Percentiles rank a stretch among this genome's conserved stretches.
Conservation (phyloP, 352 stramenopile species). For the Peronospora farinosa region DNA sequence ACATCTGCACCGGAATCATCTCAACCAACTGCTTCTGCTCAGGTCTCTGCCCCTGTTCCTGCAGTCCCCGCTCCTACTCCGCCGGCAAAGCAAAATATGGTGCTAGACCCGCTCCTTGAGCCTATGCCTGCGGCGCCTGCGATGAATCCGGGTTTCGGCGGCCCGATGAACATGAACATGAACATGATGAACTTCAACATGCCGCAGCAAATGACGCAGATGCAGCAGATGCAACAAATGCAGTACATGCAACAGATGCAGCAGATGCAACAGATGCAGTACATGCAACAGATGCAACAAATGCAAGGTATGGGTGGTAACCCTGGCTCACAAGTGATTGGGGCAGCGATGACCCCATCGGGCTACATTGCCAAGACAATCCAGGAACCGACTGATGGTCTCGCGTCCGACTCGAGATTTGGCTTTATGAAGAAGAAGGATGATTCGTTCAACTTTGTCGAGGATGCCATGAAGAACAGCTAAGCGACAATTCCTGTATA, state of each 20-base stretch:
- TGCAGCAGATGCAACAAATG: slow-evolving; percentile 67
- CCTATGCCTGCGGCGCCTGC: slow-evolving; percentile 39
- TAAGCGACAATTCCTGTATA: slow-evolving; percentile 44
- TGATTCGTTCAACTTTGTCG: slow-evolving; percentile 87
- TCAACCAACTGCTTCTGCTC: slow-evolving; percentile 16
- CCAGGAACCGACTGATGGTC: slow-evolving; percentile 69
- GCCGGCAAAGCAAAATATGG: slow-evolving; percentile 38
- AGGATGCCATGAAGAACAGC: slow-evolving; percentile 86
- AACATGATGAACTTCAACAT: slow-evolving; percentile 61
- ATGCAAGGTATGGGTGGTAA: slow-evolving; percentile 52
- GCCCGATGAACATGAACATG: slow-evolving; percentile 54
- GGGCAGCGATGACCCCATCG: slow-evolving; percentile 74
- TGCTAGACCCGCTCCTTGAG: slow-evolving; percentile 68
- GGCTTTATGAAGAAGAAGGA: slow-evolving; percentile 86
- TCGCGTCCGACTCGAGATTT: slow-evolving; percentile 62
- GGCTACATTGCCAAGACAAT: slow-evolving; percentile 87
- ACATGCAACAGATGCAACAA: slow-evolving; percentile 59
- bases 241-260: slow-evolving; percentile 68
- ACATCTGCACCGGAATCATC: slow-evolving; percentile 13
- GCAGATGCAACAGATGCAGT: slow-evolving; percentile 64
- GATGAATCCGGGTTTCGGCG: slow-evolving; percentile 38
- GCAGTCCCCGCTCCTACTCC: slow-evolving; percentile 20
- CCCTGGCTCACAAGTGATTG: slow-evolving; percentile 68
- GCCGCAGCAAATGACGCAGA: slow-evolving; percentile 42
- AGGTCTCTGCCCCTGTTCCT: slow-evolving; percentile 19